Percentiles rank a stretch among this genome's conserved stretches.
Evolutionary conservation across 768 basidiomycete genomes (phyloP).

Genomic region (Podaxis mareebaensis): DNA sequence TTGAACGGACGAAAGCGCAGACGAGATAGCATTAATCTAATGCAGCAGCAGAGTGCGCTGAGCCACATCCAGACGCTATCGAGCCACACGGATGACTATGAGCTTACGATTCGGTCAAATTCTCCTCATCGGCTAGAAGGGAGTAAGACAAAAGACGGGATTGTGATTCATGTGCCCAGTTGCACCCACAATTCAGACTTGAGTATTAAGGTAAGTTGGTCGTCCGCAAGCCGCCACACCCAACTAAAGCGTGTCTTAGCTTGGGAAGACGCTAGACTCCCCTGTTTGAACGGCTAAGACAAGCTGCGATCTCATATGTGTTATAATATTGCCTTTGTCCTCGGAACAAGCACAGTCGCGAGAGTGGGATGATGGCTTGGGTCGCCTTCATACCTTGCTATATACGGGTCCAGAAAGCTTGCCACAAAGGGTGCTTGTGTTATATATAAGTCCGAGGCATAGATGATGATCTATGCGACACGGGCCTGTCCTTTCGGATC

Average conservation of each 20-base stretch:
- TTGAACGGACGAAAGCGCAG: conserved; percentile 14
- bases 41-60: conserved; percentile 5
- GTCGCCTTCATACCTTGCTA: neutral
- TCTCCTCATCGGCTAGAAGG: neutral
- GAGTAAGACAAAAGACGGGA: neutral
- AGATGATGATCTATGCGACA: neutral
- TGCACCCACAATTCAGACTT: neutral
- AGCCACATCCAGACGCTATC: conserved; percentile 1
- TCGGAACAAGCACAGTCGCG: neutral
- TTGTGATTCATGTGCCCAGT: neutral
- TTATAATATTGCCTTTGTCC: neutral
- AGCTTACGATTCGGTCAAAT: conserved; percentile 3
- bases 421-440: neutral
- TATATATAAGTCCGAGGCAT: neutral
- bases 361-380: neutral
- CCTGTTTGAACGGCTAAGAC: neutral
- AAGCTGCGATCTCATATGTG: neutral
- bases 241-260: neutral
- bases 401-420: neutral
- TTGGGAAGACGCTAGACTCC: neutral
- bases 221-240: neutral
- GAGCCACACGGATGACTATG: neutral
- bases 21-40: neutral
- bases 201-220: neutral
- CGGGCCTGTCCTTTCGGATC: neutral